Base-by-base conservation (phyloP, 768 basidiomycete species). In the Coprinopsis cinerea region DNA sequence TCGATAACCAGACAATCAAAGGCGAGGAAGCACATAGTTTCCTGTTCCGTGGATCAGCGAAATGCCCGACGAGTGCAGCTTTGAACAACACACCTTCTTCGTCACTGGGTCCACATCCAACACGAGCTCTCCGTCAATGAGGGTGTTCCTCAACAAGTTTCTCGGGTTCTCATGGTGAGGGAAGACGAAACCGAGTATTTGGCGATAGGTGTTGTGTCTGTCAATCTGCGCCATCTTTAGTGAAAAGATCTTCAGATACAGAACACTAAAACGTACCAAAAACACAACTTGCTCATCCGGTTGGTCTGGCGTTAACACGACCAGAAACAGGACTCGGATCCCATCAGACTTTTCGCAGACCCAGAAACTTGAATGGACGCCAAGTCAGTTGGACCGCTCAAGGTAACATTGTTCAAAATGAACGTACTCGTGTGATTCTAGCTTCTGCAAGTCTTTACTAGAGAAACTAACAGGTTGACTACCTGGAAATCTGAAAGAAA, bases 311-410 rank as follows among this genome's bases (percentile, higher is more conserved):
- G 86, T 74, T 44, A 84, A 77, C 64, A 77, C 71, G 44, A 98
- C 77, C 51, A 95, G 70, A 45, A 98, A 79, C 24, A 99, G 73
- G 34, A 98, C 89, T 28, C 96, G 82, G 45, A 99, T 64, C 11
- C 96, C 96, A 62, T 98, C 96, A 11, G 92, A 95, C 72, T 98
- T 98, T 72, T 99, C 96, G 69, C 93, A 96, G 36, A 99, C 96
- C 95, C 95, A 99, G 67, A 88, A 99, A 63, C 94, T 97, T 25
- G n/a, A 15, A 24, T 41, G 41, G 1, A 53, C 5, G 41, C 42
- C 35, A 27, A 42, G 53, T 30, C 5, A 36, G 20, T 36, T 37
- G 48, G 10, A 47, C 23, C 2, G 44, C 22, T 24, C 18, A 4
- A 25, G 20, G 41, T 17, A 47, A 18, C 23, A 52, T 50, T 53